Percentiles rank a stretch among this genome's conserved stretches.
phyloP scores from a whole-genome alignment of 768 basidiomycete species.

The Mycena filopes region DNA sequence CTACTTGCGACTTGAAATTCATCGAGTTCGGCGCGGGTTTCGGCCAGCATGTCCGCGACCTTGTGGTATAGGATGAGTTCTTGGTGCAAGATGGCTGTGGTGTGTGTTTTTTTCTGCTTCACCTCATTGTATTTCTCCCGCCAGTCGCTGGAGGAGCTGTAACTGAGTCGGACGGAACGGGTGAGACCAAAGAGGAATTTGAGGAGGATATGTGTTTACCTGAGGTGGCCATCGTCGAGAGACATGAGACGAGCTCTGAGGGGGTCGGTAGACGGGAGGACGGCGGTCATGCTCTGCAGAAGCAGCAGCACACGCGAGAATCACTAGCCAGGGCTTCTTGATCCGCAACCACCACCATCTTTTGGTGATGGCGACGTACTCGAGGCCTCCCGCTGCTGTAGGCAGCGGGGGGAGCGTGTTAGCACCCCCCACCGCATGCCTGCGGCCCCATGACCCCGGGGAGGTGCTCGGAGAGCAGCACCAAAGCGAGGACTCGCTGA shows the following conservation, averaged over 20 bases:
- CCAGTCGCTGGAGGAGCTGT: slow-evolving; percentile 73
- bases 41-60: slow-evolving; percentile 85
- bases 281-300: slow-evolving; percentile 62
- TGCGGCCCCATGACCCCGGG: no score
- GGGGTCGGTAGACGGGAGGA: slow-evolving; percentile 68
- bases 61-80: slow-evolving; percentile 34
- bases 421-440: no score
- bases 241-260: slow-evolving; percentile 71
- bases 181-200: slow-evolving; percentile 32
- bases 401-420: no score
- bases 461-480: no score
- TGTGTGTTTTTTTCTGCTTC: slow-evolving; percentile 26
- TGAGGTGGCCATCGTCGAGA: slow-evolving; percentile 72
- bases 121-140: slow-evolving; percentile 82
- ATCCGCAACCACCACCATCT: no score
- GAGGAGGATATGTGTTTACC: slow-evolving; percentile 50
- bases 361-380: no score
- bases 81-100: slow-evolving; percentile 11
- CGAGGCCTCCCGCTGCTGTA: no score
- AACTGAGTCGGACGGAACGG: slow-evolving; percentile 50
- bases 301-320: no score
- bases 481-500: no score
- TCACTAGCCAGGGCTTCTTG: no score
- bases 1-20: slow-evolving; percentile 90
- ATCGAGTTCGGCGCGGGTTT: slow-evolving; percentile 86